phyloP scores from a whole-genome alignment of 192 early-diverging fungal genomes.

The Irineochytrium annulatum region DNA sequence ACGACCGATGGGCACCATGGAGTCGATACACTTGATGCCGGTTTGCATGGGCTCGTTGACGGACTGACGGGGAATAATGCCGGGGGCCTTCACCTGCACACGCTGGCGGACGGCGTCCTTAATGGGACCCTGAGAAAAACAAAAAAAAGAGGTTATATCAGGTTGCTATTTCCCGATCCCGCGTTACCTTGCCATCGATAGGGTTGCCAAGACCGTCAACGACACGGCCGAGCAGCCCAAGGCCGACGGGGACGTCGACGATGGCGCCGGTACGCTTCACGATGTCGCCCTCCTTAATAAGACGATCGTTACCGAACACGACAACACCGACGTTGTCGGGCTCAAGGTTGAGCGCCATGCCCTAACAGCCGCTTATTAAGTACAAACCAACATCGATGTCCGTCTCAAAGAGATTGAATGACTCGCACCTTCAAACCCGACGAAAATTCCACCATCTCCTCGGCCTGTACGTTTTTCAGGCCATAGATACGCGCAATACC shows the following conservation, averaged over 20 bases:
- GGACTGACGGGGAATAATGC: conserved; percentile 98
- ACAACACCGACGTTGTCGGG: conserved; percentile 99
- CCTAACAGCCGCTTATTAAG: conserved; percentile 49
- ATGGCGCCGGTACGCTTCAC: conserved; percentile 98
- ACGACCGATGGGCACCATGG: conserved; percentile 99
- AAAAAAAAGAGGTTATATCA: background rate
- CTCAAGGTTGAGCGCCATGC: conserved; percentile 99
- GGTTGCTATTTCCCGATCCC: conserved; percentile 1
- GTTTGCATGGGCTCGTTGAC: conserved; percentile 99
- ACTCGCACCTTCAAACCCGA: conserved; percentile 89
- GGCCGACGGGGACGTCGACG: conserved; percentile 97
- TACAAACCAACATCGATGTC: background rate
- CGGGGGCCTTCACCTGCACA: conserved; percentile 99
- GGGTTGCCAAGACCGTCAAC: conserved; percentile 99
- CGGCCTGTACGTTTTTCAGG: conserved; percentile 95
- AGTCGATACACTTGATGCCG: conserved; percentile 99
- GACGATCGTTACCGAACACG: conserved; percentile 99
- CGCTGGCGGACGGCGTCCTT: conserved; percentile 79
- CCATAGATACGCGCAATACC: conserved; percentile 99
- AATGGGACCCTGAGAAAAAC: conserved; percentile 89
- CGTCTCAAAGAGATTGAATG: background rate
- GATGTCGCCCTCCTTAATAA: conserved; percentile 99
- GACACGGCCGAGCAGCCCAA: conserved; percentile 93
- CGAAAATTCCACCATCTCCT: conserved; percentile 99
- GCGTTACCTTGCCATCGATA: conserved; percentile 86